A percentile compares a stretch with the other conserved stretches of the same genome.
phyloP scores from a whole-genome alignment of 257 asterid species.

The Nicotiana paniculata region DNA sequence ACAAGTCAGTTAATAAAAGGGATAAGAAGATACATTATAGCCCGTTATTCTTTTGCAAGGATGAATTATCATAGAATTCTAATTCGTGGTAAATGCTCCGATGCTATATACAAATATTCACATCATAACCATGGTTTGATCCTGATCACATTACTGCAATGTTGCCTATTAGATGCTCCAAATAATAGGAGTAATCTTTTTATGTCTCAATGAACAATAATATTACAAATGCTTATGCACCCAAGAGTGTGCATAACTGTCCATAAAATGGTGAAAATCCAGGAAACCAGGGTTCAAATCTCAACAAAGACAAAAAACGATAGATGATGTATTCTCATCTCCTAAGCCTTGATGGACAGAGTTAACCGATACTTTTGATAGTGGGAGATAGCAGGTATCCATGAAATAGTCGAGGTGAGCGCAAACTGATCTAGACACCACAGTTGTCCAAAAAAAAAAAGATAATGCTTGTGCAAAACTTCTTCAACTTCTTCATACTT shows the following conservation, averaged over 20 bases:
- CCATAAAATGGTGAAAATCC: neutral
- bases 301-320: neutral
- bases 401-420: neutral
- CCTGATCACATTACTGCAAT: neutral
- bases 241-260: neutral
- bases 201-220: neutral
- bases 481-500: neutral
- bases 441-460: neutral
- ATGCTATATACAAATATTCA: neutral
- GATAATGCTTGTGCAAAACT: neutral
- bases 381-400: neutral
- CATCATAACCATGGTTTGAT: neutral
- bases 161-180: neutral
- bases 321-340: neutral
- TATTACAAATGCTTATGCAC: neutral
- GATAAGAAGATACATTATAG: constrained; percentile 4
- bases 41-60: neutral
- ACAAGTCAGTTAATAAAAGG: constrained; percentile 19
- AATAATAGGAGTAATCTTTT: neutral
- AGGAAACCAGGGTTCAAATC: neutral
- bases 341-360: neutral
- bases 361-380: neutral
- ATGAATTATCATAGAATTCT: neutral
- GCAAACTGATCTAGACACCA: neutral
- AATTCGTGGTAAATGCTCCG: neutral